Evolutionary conservation across 2,329 filamentous ascomycete genomes (phyloP).

Genomic region (Pseudogymnoascus sp.): DNA sequence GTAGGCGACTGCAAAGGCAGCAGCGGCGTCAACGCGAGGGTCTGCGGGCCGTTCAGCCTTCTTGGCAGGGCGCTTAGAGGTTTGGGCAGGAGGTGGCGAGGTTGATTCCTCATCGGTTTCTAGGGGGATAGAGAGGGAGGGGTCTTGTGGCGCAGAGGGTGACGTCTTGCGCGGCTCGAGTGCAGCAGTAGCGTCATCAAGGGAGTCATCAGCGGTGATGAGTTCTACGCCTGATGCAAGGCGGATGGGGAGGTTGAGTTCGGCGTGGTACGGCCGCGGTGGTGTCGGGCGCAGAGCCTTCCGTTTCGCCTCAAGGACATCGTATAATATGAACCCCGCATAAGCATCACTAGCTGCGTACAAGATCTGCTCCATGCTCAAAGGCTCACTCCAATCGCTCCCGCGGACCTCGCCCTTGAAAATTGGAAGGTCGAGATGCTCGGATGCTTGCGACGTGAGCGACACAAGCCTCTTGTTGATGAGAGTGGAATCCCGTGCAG

Average conservation of each 20-base stretch:
- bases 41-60: slow-evolving; percentile 1
- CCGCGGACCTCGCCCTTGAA: slow-evolving; percentile 65
- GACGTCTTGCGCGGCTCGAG: slow-evolving; percentile 9
- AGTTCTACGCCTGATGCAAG: slow-evolving; percentile 38
- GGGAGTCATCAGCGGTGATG: slow-evolving; percentile 19
- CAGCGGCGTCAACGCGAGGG: slow-evolving; percentile 20
- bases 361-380: slow-evolving; percentile 57
- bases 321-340: slow-evolving; percentile 64
- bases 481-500: slow-evolving; percentile 38
- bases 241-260: slow-evolving; percentile 56
- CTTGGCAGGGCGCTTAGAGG: slow-evolving; percentile 7
- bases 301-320: slow-evolving; percentile 61
- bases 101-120: slow-evolving; percentile 12
- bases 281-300: slow-evolving; percentile 59
- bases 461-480: slow-evolving; percentile 61
- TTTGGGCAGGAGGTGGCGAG: background rate
- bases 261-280: slow-evolving; percentile 59
- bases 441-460: slow-evolving; percentile 61
- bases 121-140: slow-evolving; percentile 24
- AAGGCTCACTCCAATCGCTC: slow-evolving; percentile 62
- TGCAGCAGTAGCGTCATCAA: slow-evolving; percentile 17
- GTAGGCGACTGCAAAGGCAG: slow-evolving; percentile 19
- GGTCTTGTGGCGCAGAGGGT: slow-evolving; percentile 11
- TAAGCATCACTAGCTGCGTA: slow-evolving; percentile 82
- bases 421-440: slow-evolving; percentile 64